These are phyloP conservation scores for Amanita molliuscula DNA, from an alignment of 768 basidiomycete species.

Conservation along the genomic window DNA sequence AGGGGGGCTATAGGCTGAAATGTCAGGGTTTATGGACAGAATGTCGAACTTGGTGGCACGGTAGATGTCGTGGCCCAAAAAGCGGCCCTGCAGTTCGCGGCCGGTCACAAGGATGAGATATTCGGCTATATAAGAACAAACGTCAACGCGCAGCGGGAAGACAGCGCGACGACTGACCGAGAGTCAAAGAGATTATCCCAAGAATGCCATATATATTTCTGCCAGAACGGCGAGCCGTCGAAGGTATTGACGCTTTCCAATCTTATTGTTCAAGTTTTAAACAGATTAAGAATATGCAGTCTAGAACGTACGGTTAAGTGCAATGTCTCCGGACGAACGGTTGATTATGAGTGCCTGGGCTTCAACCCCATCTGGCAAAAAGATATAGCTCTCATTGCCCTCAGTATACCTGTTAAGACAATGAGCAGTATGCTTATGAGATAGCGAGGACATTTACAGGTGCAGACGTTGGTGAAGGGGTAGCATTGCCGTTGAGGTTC, in stretches of 20 bases:
- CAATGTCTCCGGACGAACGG: slow-evolving; percentile 66
- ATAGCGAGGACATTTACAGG: slow-evolving; percentile 33
- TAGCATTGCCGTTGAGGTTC: slow-evolving; percentile 39
- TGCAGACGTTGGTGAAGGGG: slow-evolving; percentile 64
- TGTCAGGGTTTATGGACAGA: slow-evolving; percentile 69
- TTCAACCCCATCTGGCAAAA: slow-evolving; percentile 54
- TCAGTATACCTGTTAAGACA: slow-evolving; percentile 44
- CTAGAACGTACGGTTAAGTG: slow-evolving; percentile 47
- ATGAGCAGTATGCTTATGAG: slow-evolving; percentile 10
- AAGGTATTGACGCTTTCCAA: slow-evolving; percentile 41
- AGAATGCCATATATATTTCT: slow-evolving; percentile 68
- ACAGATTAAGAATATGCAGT: slow-evolving; percentile 1
- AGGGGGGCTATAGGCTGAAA: slow-evolving; percentile 57
- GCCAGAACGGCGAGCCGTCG: slow-evolving; percentile 45
- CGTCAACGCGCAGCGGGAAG: not conserved
- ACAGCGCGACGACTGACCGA: slow-evolving; percentile 39
- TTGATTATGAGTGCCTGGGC: slow-evolving; percentile 63
- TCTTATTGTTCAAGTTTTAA: slow-evolving; percentile 23
- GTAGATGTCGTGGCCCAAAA: slow-evolving; percentile 84
- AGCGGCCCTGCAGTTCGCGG: slow-evolving; percentile 63
- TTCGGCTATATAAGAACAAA: slow-evolving; percentile 53
- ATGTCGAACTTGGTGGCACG: slow-evolving; percentile 86
- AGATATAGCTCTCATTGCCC: slow-evolving; percentile 67
- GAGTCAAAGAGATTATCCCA: slow-evolving; percentile 65
- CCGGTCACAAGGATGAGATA: slow-evolving; percentile 86